Evolutionary conservation across 495 filamentous ascomycete species (phyloP).

Genomic region (Neurospora intermedia): DNA sequence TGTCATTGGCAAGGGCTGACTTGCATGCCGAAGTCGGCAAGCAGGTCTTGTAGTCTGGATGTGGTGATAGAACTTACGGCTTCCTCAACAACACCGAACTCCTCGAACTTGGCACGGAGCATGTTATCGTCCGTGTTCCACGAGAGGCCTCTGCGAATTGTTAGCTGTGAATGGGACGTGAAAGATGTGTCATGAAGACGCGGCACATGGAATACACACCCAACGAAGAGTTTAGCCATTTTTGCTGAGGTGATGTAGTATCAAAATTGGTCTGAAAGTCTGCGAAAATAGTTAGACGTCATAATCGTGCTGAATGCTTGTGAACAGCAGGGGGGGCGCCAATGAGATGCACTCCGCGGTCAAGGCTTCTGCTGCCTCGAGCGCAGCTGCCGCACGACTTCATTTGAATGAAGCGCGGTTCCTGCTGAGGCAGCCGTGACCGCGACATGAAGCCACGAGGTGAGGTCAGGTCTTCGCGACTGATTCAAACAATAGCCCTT

Average conservation of each 20-base stretch:
- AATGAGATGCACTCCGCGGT: background rate
- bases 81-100: conserved; percentile 83
- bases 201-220: conserved; percentile 44
- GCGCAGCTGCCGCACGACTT: background rate
- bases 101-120: conserved; percentile 75
- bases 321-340: background rate
- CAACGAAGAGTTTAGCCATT: conserved; percentile 89
- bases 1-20: background rate
- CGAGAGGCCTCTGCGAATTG: conserved; percentile 65
- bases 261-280: background rate
- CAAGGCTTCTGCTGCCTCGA: background rate
- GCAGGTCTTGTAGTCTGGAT: background rate
- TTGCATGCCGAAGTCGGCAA: background rate
- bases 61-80: conserved; percentile 53
- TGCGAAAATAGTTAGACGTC: background rate
- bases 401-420: background rate
- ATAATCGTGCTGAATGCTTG: background rate
- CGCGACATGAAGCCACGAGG: background rate
- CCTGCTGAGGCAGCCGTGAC: background rate
- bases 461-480: background rate
- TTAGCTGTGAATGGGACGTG: background rate
- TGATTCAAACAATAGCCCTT: background rate
- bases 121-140: conserved; percentile 92
- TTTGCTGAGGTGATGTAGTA: conserved; percentile 12
- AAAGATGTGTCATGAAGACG: background rate